Conservation (phyloP, 2,329 filamentous ascomycete species). For the Alternaria sp. region DNA sequence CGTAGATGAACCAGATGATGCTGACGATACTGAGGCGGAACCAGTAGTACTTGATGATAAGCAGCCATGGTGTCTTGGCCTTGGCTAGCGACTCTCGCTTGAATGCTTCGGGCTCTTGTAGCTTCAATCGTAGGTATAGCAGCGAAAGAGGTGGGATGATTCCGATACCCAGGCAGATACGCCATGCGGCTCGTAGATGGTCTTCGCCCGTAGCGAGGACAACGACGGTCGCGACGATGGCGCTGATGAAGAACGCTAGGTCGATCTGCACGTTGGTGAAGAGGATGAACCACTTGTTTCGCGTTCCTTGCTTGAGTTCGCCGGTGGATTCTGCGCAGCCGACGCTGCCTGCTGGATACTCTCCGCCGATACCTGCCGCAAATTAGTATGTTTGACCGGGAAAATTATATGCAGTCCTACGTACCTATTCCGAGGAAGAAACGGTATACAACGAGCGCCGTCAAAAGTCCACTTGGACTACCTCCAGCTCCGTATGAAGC, state of each 20-base stretch:
- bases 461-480: constrained; percentile 73
- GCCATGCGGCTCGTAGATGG: constrained; percentile 79
- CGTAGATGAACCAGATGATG: constrained; percentile 63
- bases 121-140: constrained; percentile 64
- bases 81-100: constrained; percentile 59
- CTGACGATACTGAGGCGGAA: constrained; percentile 60
- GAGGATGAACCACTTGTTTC: constrained; percentile 83
- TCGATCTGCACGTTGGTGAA: constrained; percentile 92
- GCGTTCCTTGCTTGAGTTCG: constrained; percentile 77
- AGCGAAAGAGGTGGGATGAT: constrained; percentile 58
- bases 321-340: constrained; percentile 83
- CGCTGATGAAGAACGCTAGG: constrained; percentile 80
- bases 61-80: constrained; percentile 45
- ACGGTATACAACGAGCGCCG: constrained; percentile 79
- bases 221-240: constrained; percentile 75
- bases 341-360: constrained; percentile 84
- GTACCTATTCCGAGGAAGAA: constrained; percentile 71
- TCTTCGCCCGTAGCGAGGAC: constrained; percentile 61
- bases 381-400: constrained; percentile 1
- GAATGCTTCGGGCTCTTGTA: constrained; percentile 61
- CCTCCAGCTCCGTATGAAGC: constrained; percentile 78
- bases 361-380: constrained; percentile 69
- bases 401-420: not conserved
- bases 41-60: constrained; percentile 63
- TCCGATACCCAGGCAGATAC: constrained; percentile 71